Conservation (phyloP, 225 moss, liverwort and hornwort species). For the Polytrichum commune region DNA sequence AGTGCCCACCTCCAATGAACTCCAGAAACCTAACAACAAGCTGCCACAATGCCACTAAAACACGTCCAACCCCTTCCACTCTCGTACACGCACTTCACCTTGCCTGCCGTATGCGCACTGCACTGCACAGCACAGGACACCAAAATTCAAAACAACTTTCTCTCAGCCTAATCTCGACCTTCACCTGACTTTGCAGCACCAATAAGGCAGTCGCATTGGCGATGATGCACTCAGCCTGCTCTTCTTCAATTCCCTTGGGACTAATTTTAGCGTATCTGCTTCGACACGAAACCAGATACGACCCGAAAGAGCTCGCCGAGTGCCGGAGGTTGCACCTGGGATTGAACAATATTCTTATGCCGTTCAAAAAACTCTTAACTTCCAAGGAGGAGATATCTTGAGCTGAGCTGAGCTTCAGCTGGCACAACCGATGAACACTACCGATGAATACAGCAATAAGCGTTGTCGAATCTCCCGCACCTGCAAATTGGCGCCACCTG, state of each 20-base stretch:
- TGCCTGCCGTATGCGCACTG: neutral
- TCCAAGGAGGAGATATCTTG: too few relatives aligned
- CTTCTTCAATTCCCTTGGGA: neutral
- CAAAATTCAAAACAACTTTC: neutral
- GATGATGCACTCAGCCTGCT: neutral
- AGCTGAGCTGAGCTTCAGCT: too few relatives aligned
- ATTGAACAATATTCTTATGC: too few relatives aligned
- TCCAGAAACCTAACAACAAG: neutral
- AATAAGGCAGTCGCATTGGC: too few relatives aligned
- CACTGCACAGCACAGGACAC: neutral
- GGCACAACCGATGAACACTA: too few relatives aligned
- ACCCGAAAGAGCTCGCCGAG: neutral
- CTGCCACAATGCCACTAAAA: neutral
- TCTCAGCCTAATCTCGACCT: slow-evolving; percentile 1
- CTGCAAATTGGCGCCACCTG: too few relatives aligned
- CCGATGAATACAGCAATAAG: too few relatives aligned
- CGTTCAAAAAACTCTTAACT: too few relatives aligned
- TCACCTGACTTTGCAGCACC: neutral
- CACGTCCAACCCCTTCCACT: neutral
- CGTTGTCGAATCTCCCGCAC: too few relatives aligned
- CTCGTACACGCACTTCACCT: too few relatives aligned
- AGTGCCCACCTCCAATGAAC: neutral
- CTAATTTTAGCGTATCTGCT: slow-evolving; percentile 6
- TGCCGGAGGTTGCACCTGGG: slow-evolving; percentile 1
- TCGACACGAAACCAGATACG: slow-evolving; percentile 20